Evolutionary conservation across 2,329 filamentous ascomycete genomes (phyloP).

Genomic region (Trichoderma pleuroti): DNA sequence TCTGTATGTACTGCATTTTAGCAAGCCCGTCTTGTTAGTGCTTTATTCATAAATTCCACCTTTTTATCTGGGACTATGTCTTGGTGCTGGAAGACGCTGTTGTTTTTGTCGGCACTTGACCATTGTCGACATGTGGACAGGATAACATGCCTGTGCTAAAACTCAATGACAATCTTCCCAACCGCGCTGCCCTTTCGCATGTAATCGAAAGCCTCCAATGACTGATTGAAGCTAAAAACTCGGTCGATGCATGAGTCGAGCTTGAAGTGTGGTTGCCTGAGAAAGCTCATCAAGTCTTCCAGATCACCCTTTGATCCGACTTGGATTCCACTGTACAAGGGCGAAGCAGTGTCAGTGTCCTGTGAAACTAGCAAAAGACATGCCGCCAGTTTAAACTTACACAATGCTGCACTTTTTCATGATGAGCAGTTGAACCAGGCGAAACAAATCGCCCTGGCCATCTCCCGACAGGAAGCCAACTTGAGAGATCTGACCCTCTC

Average conservation of each 20-base stretch:
- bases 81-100: not conserved
- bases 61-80: not conserved
- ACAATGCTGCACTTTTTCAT: slow-evolving; percentile 4
- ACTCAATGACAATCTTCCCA: slow-evolving; percentile 12
- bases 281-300: slow-evolving; percentile 1
- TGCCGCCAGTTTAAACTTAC: not conserved
- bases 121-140: no score
- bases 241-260: slow-evolving; percentile 8
- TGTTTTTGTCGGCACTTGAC: not conserved
- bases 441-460: not conserved
- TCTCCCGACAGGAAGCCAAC: slow-evolving; percentile 9
- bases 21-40: not conserved
- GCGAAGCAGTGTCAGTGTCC: not conserved
- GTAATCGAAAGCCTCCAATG: not conserved
- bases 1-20: slow-evolving; percentile 5
- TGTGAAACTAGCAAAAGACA: not conserved
- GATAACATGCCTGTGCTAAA: not conserved
- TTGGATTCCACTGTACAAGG: not conserved
- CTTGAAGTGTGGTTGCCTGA: not conserved
- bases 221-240: slow-evolving; percentile 5
- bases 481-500: slow-evolving; percentile 10
- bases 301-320: slow-evolving; percentile 10
- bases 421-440: slow-evolving; percentile 4
- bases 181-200: not conserved
- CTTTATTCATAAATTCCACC: not conserved